Evolutionary conservation across 495 filamentous ascomycete species (phyloP).

Genomic region (Parathielavia appendiculata): DNA sequence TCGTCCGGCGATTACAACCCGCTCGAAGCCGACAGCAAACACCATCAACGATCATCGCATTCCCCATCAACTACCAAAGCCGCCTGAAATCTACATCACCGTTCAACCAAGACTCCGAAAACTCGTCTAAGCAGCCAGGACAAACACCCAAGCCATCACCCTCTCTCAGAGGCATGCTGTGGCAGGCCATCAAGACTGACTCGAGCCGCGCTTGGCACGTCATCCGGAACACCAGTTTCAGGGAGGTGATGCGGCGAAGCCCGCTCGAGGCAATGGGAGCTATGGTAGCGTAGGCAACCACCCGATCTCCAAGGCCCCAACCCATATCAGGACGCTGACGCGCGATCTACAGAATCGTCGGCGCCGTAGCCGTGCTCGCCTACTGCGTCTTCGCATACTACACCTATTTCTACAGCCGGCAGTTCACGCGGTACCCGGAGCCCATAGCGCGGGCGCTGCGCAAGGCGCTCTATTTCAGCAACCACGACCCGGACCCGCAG

Average conservation of each 20-base stretch:
- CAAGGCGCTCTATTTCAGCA: conserved; percentile 80
- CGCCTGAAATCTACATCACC: conserved; percentile 23
- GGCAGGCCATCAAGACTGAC: conserved; percentile 14
- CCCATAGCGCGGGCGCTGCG: conserved; percentile 75
- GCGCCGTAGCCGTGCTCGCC: conserved; percentile 48
- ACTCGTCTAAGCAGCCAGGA: conserved; percentile 15
- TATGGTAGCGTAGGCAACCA: conserved; percentile 15
- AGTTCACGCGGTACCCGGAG: conserved; percentile 65
- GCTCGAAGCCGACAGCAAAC: conserved; percentile 3
- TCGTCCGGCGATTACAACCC: conserved; percentile 8
- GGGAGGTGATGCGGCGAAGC: conserved; percentile 32
- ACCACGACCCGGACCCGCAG: conserved; percentile 63
- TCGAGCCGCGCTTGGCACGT: conserved; percentile 24
- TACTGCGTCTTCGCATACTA: conserved; percentile 62
- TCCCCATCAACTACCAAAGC: conserved; percentile 1
- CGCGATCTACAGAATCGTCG: conserved; percentile 29
- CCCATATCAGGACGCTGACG: neutral
- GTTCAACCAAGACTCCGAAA: neutral
- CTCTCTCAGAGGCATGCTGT: conserved; percentile 16
- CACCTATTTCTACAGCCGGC: conserved; percentile 55
- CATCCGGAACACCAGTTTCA: conserved; percentile 34
- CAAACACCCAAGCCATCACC: conserved; percentile 22
- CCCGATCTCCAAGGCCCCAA: neutral
- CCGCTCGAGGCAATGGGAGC: conserved; percentile 41
- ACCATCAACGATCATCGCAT: neutral